Evolutionary conservation across 108 stramenopile genomes (phyloP).

Genomic region (Nitzschia palea): DNA sequence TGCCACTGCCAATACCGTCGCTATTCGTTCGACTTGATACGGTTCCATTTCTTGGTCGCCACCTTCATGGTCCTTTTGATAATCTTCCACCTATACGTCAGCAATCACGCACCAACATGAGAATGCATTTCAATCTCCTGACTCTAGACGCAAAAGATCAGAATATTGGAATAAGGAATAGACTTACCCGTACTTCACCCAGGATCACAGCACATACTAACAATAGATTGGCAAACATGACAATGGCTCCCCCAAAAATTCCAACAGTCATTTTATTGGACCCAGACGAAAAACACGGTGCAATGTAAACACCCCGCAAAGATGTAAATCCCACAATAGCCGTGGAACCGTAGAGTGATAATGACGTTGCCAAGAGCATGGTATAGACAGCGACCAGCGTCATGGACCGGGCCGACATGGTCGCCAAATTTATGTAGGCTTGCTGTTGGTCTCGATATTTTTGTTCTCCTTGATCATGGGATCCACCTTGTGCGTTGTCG

Average conservation of each 20-base stretch:
- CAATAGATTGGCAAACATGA: slow-evolving; percentile 80
- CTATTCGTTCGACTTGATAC: slow-evolving; percentile 80
- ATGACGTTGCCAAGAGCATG: slow-evolving; percentile 57
- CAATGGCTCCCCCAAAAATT: slow-evolving; percentile 76
- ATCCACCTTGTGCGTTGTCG: slow-evolving; percentile 25
- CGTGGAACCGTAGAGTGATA: slow-evolving; percentile 70
- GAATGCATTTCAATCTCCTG: too few species aligned
- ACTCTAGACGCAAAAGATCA: too few species aligned
- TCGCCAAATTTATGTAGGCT: slow-evolving; percentile 45
- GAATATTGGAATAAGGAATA: too few species aligned
- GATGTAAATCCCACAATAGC: slow-evolving; percentile 84
- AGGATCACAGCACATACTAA: slow-evolving; percentile 79
- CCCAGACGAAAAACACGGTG: slow-evolving; percentile 69
- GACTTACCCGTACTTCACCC: slow-evolving; percentile 82
- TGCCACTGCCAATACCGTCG: slow-evolving; percentile 72
- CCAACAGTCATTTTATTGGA: slow-evolving; percentile 57
- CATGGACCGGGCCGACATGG: slow-evolving; percentile 55
- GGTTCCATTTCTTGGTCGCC: slow-evolving; percentile 37
- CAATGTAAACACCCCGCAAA: slow-evolving; percentile 76
- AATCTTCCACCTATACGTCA: slow-evolving; percentile 14
- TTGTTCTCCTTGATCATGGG: slow-evolving; percentile 25
- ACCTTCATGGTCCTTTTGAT: slow-evolving; percentile 47
- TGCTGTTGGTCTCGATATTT: slow-evolving; percentile 37
- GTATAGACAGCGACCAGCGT: slow-evolving; percentile 74
- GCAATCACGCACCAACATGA: neutral